Evolutionary conservation across 208 protist species (phyloP), one percentile per base, ranked within the genome.

Genomic region (Leishmania major): DNA sequence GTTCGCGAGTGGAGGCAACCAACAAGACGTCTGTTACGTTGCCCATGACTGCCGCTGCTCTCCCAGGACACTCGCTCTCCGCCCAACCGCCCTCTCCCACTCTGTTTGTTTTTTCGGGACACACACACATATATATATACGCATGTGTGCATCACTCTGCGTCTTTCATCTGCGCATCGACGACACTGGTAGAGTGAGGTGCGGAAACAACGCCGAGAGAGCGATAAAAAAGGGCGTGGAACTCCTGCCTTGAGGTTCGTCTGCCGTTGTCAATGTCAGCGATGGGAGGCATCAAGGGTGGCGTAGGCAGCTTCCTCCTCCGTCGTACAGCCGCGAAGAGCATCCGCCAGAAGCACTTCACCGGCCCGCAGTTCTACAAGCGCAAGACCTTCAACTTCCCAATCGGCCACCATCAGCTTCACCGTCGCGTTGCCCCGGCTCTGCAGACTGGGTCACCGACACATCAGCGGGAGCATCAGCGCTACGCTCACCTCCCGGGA

Each of bases 341-440:
- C 72, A 80, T 95, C 49, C 87, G 92, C 17, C 94, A 97, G 78
- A 88, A 86, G 57, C 88, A 97, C 87, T 83, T 89, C 47, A 97
- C 94, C 11, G 94, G 94, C 0, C 94, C 94, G 53, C 92, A 96
- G 81, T 95, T 89, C 80, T 81, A 94, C 83, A 95, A 94, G 66
- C 87, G 94, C 35, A 97, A 97, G 67, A 87, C 83, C 40, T 97
- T 97, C 53, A 78, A 86, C 37, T 92, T 95, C 69, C 89, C 87
- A 1, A 87, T 85, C n/a, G 91, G 90, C 11, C 37, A 87, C 51
- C 94, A 97, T 71, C 94, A 90, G 53, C 85, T 97, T 69, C 90
- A 96, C 79, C 90, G 85, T 28, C 92, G 92, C 62, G 91, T 94
- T 40, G 85, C 88, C 31, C 88, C 88, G 43, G 86, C 79, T 22